Evolutionary conservation across 2,329 filamentous ascomycete species (phyloP).

Genomic region (Massarina eburnea): DNA sequence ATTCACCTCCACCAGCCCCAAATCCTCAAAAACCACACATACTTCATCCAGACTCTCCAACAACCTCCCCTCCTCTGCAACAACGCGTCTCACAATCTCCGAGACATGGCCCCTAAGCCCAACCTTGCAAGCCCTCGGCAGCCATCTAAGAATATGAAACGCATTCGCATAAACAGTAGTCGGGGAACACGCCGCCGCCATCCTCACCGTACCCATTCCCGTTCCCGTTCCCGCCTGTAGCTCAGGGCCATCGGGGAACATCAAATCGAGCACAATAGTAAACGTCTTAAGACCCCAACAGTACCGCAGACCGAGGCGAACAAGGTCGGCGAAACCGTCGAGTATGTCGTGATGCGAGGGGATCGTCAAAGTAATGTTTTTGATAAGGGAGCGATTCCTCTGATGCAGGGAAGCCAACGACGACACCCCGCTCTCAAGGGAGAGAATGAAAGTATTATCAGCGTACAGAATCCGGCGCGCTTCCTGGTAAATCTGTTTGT

Average conservation of each 20-base stretch:
- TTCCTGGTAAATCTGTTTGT: slow-evolving; percentile 42
- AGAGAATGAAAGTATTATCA: slow-evolving; percentile 39
- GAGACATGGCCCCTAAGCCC: slow-evolving; percentile 44
- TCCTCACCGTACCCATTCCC: background rate
- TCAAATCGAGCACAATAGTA: slow-evolving; percentile 42
- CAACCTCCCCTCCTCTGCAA: slow-evolving; percentile 46
- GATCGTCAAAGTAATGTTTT: slow-evolving; percentile 47
- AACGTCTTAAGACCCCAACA: slow-evolving; percentile 49
- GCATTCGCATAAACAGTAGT: slow-evolving; percentile 51
- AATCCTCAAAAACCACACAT: no score
- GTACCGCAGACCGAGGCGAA: slow-evolving; percentile 49
- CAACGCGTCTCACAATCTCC: slow-evolving; percentile 44
- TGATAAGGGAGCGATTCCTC: slow-evolving; percentile 47
- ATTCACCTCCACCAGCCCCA: no score
- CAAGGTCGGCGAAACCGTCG: slow-evolving; percentile 49
- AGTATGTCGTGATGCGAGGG: slow-evolving; percentile 50
- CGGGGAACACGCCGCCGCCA: slow-evolving; percentile 25
- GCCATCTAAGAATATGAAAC: slow-evolving; percentile 51
- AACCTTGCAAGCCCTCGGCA: slow-evolving; percentile 47
- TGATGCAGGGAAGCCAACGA: slow-evolving; percentile 47
- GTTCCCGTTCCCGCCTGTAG: background rate
- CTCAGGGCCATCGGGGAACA: slow-evolving; percentile 29
- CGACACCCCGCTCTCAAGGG: slow-evolving; percentile 40
- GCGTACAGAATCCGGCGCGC: slow-evolving; percentile 34
- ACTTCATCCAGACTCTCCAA: slow-evolving; percentile 47